These are phyloP conservation scores for Hypocreales sp. DNA, from an alignment of 2,329 filamentous ascomycete species.

Conservation along the genomic window DNA sequence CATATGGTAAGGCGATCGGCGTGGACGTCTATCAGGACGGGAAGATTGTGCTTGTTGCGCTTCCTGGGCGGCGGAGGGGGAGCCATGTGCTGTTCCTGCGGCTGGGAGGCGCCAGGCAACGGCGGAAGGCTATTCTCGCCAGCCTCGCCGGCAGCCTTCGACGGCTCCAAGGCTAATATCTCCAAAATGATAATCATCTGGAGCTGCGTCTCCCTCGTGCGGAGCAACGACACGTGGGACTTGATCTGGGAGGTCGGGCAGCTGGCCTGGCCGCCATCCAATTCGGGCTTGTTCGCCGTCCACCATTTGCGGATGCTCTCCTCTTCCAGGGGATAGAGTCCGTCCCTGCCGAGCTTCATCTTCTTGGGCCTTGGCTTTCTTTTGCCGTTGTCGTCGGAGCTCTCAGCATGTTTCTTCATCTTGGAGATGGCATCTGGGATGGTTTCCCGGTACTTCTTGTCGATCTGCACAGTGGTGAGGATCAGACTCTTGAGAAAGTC, in stretches of 20 bases:
- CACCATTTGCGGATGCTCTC: constrained; percentile 56
- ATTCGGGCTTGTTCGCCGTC: constrained; percentile 37
- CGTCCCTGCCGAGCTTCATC: constrained; percentile 51
- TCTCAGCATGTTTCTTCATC: constrained; percentile 40
- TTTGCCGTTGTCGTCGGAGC: constrained; percentile 29
- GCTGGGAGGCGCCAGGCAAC: constrained; percentile 20
- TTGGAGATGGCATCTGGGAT: constrained; percentile 45
- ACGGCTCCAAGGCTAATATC: constrained; percentile 52
- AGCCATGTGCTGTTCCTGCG: constrained; percentile 11
- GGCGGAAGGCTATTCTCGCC: constrained; percentile 31
- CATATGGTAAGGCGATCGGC: constrained; percentile 71
- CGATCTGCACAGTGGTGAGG: constrained; percentile 50
- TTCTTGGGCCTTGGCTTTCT: constrained; percentile 45
- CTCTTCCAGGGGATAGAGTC: constrained; percentile 52
- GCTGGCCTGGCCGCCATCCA: constrained; percentile 30
- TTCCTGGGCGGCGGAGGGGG: constrained; percentile 29
- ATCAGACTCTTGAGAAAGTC: constrained; percentile 54
- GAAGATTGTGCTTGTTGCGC: constrained; percentile 45
- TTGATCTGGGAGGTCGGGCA: constrained; percentile 38
- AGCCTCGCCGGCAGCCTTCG: constrained; percentile 23
- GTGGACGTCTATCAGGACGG: constrained; percentile 53
- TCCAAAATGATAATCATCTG: constrained; percentile 71
- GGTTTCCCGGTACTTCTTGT: constrained; percentile 67
- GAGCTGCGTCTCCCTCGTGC: constrained; percentile 62
- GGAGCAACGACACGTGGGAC: constrained; percentile 47